A percentile compares a stretch with the other conserved stretches of the same genome.
These are phyloP conservation scores for Rhizopogon salebrosus DNA, from an alignment of 768 basidiomycete species.

Conservation along the genomic window DNA sequence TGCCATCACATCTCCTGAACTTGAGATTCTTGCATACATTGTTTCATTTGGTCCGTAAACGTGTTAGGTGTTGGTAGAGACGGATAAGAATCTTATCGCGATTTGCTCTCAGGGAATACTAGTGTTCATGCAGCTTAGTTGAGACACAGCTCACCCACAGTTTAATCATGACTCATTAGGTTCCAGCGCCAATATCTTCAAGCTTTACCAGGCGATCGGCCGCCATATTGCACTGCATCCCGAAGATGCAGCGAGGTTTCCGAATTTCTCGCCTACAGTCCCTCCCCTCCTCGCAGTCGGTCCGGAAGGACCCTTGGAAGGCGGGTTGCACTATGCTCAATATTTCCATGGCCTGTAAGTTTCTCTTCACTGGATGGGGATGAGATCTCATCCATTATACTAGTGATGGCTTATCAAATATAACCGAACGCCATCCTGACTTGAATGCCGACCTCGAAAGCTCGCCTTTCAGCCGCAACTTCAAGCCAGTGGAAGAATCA, in stretches of 20 bases:
- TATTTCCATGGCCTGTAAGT: constrained; percentile 80
- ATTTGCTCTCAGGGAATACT: constrained; percentile 55
- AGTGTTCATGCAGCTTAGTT: constrained; percentile 59
- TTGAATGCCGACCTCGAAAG: constrained; percentile 28
- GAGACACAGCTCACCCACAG: constrained; percentile 21
- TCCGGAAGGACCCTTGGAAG: constrained; percentile 59
- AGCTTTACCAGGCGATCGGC: constrained; percentile 65
- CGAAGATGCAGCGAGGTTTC: constrained; percentile 49
- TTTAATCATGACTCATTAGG: not conserved
- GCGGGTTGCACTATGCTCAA: constrained; percentile 67
- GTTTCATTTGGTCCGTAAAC: constrained; percentile 62
- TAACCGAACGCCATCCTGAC: constrained; percentile 62
- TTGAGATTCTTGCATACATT: constrained; percentile 73
- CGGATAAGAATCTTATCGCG: not conserved
- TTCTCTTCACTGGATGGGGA: not conserved
- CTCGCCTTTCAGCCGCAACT: constrained; percentile 33
- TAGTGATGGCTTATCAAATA: constrained; percentile 68
- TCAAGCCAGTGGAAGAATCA: constrained; percentile 40
- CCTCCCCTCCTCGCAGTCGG: constrained; percentile 68
- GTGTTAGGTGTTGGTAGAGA: not conserved
- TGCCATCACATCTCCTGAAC: constrained; percentile 77
- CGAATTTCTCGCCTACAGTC: constrained; percentile 44
- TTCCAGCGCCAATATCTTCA: constrained; percentile 67
- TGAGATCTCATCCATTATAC: not conserved
- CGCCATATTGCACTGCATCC: constrained; percentile 54